phyloP scores from a whole-genome alignment of 257 asterid species.

The Verbena officinalis region DNA sequence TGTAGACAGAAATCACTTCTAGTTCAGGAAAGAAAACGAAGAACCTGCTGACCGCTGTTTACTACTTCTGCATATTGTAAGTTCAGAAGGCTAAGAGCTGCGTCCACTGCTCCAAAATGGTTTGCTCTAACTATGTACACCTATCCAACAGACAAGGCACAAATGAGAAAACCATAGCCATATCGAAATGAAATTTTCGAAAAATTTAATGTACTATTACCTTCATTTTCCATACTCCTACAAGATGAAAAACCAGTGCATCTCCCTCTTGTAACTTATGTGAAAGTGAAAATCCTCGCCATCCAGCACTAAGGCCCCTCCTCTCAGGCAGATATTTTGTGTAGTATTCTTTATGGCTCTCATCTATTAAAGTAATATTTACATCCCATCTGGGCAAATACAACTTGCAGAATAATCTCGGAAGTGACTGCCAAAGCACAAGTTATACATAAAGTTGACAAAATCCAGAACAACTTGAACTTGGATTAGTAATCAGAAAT shows the following conservation, averaged over 20 bases:
- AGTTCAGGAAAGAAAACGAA: neutral
- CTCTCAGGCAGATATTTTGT: slow-evolving; percentile 49
- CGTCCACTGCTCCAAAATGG: slow-evolving; percentile 47
- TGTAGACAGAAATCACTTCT: neutral
- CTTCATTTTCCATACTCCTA: slow-evolving; percentile 33
- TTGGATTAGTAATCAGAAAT: neutral
- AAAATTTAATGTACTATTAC: slow-evolving; percentile 5
- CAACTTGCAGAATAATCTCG: slow-evolving; percentile 41
- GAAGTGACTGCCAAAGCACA: slow-evolving; percentile 44
- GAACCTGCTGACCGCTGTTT: slow-evolving; percentile 21
- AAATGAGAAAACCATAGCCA: neutral
- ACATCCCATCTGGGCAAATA: slow-evolving; percentile 50
- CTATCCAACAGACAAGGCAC: slow-evolving; percentile 16
- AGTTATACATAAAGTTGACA: neutral
- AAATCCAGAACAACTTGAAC: neutral
- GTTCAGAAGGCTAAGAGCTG: slow-evolving; percentile 52
- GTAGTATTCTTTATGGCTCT: slow-evolving; percentile 31
- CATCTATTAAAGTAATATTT: slow-evolving; percentile 48
- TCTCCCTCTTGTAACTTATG: slow-evolving; percentile 59
- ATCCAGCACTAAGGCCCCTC: slow-evolving; percentile 64
- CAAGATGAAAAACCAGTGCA: slow-evolving; percentile 51
- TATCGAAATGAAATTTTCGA: neutral
- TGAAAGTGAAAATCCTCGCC: slow-evolving; percentile 55
- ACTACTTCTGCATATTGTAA: slow-evolving; percentile 29
- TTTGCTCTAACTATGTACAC: slow-evolving; percentile 48